Evolutionary conservation across 106 monocot species (phyloP), one percentile per base, ranked within the genome.

Genomic region (Ottelia alismoides): DNA sequence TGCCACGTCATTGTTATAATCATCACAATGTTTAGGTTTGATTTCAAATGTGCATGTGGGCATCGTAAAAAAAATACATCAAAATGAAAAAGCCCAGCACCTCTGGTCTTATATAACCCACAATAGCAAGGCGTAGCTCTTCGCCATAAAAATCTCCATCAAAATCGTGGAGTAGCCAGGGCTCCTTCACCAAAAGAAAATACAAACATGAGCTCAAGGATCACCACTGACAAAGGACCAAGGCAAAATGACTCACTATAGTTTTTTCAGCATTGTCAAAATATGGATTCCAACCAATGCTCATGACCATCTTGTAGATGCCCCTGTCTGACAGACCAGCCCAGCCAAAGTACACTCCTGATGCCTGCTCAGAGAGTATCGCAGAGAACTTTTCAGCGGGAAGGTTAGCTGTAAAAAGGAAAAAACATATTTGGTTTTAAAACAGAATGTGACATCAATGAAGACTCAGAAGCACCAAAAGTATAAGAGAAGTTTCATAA

Each of bases 281-380:
- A 62, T 81, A 94, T 22, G 94, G 94, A 59, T 94, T 94, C 94
- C 94, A 88, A 30, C 88, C 94, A 60, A 96, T 74, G 54, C 85
- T 88, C 96, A 89, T 96, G 27, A 85, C 96, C 96, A 89, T 96
- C 73, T 96, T 96, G 64, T 69, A 89, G 43, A 89, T 58, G 20
- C 89, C 96, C 27, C 67, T 73, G 21, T 24, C 62, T 45, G 81
- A 70, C 21, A 89, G 56, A 25, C 61, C 62, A 61, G 96, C 96
- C 96, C 96, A 96, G 9, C 96, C 96, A 72, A 96, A 89, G 47
- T 85, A 96, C 35, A 96, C 96, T 29, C 96, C 96, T 2, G 89
- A 96, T 22, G 88, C 74, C 56, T 85, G 81, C 31, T 89, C 89
- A 0, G 81, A 81, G 0, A 89, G 74, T 47, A 77, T 10, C 53